phyloP scores from a whole-genome alignment of 202 grass and related monocot species.

The Zoysia matrella region DNA sequence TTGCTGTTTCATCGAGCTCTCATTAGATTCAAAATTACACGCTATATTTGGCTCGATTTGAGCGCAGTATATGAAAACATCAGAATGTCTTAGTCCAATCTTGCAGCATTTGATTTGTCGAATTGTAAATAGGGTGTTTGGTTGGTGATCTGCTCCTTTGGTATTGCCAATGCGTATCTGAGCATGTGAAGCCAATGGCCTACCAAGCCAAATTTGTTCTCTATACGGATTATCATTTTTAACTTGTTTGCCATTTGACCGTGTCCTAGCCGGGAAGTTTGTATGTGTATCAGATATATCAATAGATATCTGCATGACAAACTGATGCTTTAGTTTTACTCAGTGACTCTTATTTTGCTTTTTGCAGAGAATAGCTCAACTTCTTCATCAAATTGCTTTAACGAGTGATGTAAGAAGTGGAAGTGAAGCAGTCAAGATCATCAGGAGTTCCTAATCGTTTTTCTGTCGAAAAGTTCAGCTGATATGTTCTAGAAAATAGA shows the following conservation, averaged over 20 bases:
- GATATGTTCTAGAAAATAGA: too few relatives aligned
- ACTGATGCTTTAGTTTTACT: neutral
- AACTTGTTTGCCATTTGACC: neutral
- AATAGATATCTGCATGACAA: constrained; percentile 4
- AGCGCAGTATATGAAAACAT: neutral
- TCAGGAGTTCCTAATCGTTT: neutral
- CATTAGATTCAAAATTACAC: neutral
- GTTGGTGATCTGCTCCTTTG: neutral
- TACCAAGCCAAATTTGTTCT: constrained; percentile 7
- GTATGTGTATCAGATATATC: neutral
- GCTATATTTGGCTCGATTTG: neutral
- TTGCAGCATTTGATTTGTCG: constrained; percentile 10
- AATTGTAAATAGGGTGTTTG: neutral
- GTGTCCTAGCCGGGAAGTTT: neutral
- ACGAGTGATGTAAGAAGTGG: constrained; percentile 51
- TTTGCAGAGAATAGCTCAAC: constrained; percentile 56
- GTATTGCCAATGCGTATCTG: neutral
- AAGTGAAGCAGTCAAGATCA: constrained; percentile 45
- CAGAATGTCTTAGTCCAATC: neutral
- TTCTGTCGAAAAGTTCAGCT: too few relatives aligned
- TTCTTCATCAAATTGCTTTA: constrained; percentile 62
- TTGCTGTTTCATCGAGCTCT: neutral
- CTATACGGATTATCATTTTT: neutral
- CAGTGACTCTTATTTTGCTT: constrained; percentile 7
- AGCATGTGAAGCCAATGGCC: neutral